Evolutionary conservation across 2,329 filamentous ascomycete species (phyloP), one percentile per base, ranked within the genome.

Genomic region (Penicillium olsonii): DNA sequence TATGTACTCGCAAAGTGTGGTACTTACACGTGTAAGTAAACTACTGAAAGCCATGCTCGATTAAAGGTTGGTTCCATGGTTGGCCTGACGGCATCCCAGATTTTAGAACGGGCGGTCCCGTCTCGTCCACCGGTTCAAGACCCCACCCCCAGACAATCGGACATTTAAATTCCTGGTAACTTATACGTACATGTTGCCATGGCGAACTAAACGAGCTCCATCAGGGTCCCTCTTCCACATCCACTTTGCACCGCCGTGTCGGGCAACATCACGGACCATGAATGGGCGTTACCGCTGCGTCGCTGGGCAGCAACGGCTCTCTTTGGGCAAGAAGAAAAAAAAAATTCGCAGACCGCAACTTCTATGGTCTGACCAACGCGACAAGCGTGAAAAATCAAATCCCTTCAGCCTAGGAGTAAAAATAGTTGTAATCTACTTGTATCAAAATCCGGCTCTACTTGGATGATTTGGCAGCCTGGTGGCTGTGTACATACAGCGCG

Each of bases 221-320:
- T 48, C 41, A 29, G 35, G 27, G 37, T 55, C 24, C 50, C 37
- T 49, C 35, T 50, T 52, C 49, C 45, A 59, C 40, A 49, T 48
- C 51, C 51, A 50, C 54, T 48, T 48, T 45, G 37, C 44, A 44
- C 41, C 44, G 43, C 29, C 44, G 48, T 55, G 64, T 62, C 63
- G 57, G 63, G 63, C 62, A 55, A 62, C 56, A 55, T 45, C 53
- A 57, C 53, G 46, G 52, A 56, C 54, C 56, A 54, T 49, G 46
- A 53, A 62, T 64, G 48, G 61, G 60, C 64, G 65, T 67, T 67
- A 66, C 65, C 63, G 65, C 65, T 45, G 61, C 42, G 52, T 56
- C 62, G 59, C 65, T 68, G 66, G 66, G 66, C 66, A 68, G 60
- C 66, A 66, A 68, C 59, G 55, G 34, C 40, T 31, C 33, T 26